Evolutionary conservation across 2,329 filamentous ascomycete species (phyloP).

Genomic region (Didymella sp.): DNA sequence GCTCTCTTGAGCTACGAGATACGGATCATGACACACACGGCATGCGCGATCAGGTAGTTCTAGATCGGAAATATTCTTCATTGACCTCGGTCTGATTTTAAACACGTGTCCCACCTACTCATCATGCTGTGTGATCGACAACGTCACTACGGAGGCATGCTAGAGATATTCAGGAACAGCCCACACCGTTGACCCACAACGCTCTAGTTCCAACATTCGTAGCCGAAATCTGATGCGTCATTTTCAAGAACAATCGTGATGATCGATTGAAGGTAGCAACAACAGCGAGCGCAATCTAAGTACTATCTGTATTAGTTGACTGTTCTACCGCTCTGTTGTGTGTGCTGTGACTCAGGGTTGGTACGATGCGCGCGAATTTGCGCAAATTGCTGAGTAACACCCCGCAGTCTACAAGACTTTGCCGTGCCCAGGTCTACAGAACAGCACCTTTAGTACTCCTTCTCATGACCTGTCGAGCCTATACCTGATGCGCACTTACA

Average conservation of each 20-base stretch:
- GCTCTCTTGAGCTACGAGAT: slow-evolving; percentile 29
- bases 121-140: slow-evolving; percentile 2
- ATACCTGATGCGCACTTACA: neutral
- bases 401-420: slow-evolving; percentile 1
- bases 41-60: slow-evolving; percentile 21
- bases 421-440: neutral
- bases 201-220: neutral
- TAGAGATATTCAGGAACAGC: slow-evolving; percentile 13
- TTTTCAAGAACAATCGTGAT: neutral
- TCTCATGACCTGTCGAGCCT: neutral
- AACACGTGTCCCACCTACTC: slow-evolving; percentile 4
- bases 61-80: slow-evolving; percentile 24
- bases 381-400: slow-evolving; percentile 18
- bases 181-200: slow-evolving; percentile 13
- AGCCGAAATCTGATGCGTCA: neutral
- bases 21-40: slow-evolving; percentile 29
- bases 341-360: neutral
- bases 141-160: slow-evolving; percentile 6
- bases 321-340: neutral
- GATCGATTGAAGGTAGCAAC: slow-evolving; percentile 3
- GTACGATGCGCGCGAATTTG: slow-evolving; percentile 13
- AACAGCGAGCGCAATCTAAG: neutral
- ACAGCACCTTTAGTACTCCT: neutral
- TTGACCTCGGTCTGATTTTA: neutral
- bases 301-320: neutral